Base-by-base conservation (phyloP, 495 filamentous ascomycete species). In the Penicillium lividum region DNA sequence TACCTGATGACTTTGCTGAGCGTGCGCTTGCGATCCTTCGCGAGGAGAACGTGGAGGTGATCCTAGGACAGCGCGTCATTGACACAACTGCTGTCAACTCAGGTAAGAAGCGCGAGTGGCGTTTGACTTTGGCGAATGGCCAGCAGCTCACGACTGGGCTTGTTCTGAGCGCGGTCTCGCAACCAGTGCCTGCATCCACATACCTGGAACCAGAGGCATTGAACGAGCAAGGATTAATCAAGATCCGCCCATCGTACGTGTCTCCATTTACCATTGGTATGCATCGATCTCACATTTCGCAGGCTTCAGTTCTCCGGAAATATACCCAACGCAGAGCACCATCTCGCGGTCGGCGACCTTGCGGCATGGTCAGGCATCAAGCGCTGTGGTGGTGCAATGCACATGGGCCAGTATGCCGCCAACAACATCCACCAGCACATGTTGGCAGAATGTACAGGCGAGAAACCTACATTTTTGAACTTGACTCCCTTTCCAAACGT, bases 341-440 rank as follows among this genome's bases (percentile, higher is more conserved):
- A 90, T 67, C 87, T 83, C 58, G 86, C 84, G n/a, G 71, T 73
- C 11, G 76, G 76, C 2, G 76, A 79, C 50, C 58, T 77, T 5
- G 69, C 68, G 1, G 60, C 65, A 4, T 89, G 86, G 87, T 77
- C 81, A 0, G 87, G 86, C 22, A 89, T 89, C 70, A 89, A 88
- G 73, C 81, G 88, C 30, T 88, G 84, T 64, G 88, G 88, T 30
- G 80, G 70, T 5, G 88, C 88, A 11, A 84, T 91, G 79, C 79
- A 86, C 53, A 83, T 84, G 80, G 88, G 86, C 13, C 78, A 82
- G 34, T 76, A 76, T 54, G 83, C 83, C 3, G 87, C 79, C 0
- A 59, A 72, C 27, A 89, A 90, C 61, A 77, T 89, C 50, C 78
- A 86, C 60, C 81, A 84, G 63, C 74, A 74, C 18, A 85, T 89